Conservation (phyloP, 805 yeast genomes). For the Yarrowia alimentaria region DNA sequence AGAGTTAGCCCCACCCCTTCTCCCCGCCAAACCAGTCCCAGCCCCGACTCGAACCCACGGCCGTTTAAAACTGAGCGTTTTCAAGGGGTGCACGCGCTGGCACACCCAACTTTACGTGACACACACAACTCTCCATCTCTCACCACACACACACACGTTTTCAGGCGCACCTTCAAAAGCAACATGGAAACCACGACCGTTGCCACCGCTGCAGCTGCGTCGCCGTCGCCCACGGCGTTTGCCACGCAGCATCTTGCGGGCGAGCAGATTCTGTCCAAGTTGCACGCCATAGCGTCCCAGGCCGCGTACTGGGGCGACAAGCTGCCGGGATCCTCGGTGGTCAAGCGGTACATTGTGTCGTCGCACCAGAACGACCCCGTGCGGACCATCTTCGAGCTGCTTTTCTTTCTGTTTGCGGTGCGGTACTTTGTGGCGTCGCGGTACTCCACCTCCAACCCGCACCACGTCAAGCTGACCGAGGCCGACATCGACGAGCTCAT, state of each 20-base stretch:
- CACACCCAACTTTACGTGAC: too few relatives aligned
- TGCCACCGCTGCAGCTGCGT: constrained; percentile 14
- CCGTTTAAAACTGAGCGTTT: too few relatives aligned
- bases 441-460: constrained; percentile 71
- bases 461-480: constrained; percentile 52
- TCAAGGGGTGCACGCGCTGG: too few relatives aligned
- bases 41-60: too few relatives aligned
- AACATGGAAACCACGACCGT: constrained; percentile 8
- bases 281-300: constrained; percentile 19
- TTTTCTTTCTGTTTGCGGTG: constrained; percentile 75
- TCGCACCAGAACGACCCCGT: constrained; percentile 94
- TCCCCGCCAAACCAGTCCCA: too few relatives aligned
- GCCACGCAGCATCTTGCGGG: constrained; percentile 22
- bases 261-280: constrained; percentile 24
- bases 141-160: background rate
- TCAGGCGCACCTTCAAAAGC: background rate
- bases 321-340: constrained; percentile 44
- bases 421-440: constrained; percentile 77
- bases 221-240: constrained; percentile 20
- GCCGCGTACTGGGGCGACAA: constrained; percentile 24
- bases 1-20: too few relatives aligned
- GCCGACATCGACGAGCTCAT: constrained; percentile 77
- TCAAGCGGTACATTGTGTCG: constrained; percentile 65
- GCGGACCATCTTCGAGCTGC: constrained; percentile 76
- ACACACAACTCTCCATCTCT: too few relatives aligned